Conservation (phyloP, 2,329 filamentous ascomycete genomes). For the Leptographium wingfieldii region DNA sequence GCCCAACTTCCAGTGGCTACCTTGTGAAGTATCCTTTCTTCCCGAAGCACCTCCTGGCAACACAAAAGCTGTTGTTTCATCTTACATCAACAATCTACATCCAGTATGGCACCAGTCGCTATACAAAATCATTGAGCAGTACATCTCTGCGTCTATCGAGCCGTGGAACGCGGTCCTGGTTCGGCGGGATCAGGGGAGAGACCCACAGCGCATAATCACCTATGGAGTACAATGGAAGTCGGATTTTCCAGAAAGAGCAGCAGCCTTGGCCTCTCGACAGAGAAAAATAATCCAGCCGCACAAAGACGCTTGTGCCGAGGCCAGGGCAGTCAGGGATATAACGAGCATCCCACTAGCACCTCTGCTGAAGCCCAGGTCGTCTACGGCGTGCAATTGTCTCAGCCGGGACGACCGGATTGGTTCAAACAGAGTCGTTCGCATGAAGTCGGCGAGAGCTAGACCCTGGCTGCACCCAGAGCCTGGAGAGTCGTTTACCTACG, state of each 20-base stretch:
- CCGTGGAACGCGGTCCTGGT: slow-evolving; percentile 24
- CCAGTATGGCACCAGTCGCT: slow-evolving; percentile 18
- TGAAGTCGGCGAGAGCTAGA: no score
- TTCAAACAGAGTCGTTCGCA: no score
- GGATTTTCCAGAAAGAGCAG: no score
- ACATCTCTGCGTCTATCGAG: slow-evolving; percentile 23
- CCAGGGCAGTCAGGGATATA: no score
- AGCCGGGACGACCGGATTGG: no score
- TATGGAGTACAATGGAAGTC: not conserved
- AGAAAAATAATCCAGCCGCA: no score
- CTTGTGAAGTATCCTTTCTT: slow-evolving; percentile 23
- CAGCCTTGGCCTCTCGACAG: no score
- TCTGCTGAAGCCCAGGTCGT: no score
- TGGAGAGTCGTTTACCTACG: slow-evolving; percentile 6
- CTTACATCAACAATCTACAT: slow-evolving; percentile 33
- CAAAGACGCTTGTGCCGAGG: no score
- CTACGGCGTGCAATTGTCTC: no score
- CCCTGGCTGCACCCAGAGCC: slow-evolving; percentile 8
- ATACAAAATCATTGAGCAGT: slow-evolving; percentile 22
- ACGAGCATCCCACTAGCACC: no score
- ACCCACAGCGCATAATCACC: not conserved
- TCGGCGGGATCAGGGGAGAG: not conserved
- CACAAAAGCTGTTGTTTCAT: slow-evolving; percentile 14
- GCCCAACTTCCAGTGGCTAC: slow-evolving; percentile 19
- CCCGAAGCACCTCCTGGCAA: slow-evolving; percentile 1